These are phyloP conservation scores for Phytopythium kandeliae DNA, from an alignment of 352 stramenopile species.

Conservation along the genomic window DNA sequence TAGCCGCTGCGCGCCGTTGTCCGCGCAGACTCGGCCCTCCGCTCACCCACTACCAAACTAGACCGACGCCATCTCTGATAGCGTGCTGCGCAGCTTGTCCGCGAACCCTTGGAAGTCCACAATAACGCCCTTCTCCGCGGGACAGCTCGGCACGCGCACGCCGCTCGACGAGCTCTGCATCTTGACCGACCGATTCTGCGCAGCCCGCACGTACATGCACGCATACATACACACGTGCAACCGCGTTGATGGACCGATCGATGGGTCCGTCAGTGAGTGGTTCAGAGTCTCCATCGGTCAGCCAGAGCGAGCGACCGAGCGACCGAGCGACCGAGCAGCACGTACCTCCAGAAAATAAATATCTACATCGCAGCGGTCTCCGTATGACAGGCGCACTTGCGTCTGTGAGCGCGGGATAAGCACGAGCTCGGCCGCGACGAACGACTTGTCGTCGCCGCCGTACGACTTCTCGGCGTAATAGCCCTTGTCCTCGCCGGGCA, in stretches of 20 bases:
- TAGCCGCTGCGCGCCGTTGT: too few relatives aligned
- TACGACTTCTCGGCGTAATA: constrained; percentile 86
- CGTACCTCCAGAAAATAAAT: constrained; percentile 89
- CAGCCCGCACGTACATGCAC: too few relatives aligned
- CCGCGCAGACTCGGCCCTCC: too few relatives aligned
- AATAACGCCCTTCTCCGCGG: constrained; percentile 59
- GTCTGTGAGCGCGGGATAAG: constrained; percentile 84
- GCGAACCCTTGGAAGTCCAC: constrained; percentile 76
- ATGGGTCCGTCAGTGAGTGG: background rate
- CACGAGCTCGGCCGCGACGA: constrained; percentile 75
- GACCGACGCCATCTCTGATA: constrained; percentile 84
- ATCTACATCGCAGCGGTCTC: constrained; percentile 82
- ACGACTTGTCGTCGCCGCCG: constrained; percentile 81
- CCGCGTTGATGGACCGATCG: too few relatives aligned
- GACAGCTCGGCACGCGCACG: constrained; percentile 72
- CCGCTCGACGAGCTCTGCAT: constrained; percentile 77
- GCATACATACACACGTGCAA: too few relatives aligned
- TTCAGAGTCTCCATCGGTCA: background rate
- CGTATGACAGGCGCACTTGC: constrained; percentile 79
- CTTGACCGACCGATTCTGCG: constrained; percentile 77
- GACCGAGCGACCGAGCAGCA: background rate
- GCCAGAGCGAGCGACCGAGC: background rate
- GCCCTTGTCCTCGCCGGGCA: constrained; percentile 78
- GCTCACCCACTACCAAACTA: constrained; percentile 16
- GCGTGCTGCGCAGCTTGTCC: constrained; percentile 73